These are phyloP conservation scores for Fraxinus paxiana DNA, from an alignment of 305 asterid genomes.

Conservation along the genomic window DNA sequence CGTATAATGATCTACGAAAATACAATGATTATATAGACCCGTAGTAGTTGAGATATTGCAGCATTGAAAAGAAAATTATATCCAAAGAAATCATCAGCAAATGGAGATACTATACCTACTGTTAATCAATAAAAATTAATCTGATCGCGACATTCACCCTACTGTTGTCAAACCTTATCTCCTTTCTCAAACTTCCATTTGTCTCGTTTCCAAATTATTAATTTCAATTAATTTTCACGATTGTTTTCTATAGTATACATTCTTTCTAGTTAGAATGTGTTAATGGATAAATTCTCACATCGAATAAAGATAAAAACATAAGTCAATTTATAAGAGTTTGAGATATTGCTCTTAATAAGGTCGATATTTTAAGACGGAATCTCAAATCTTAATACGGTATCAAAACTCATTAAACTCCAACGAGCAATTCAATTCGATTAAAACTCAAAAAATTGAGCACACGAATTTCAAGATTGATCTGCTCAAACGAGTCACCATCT, in stretches of 20 bases:
- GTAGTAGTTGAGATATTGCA: background rate
- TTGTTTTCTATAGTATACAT: background rate
- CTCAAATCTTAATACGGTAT: too few species aligned
- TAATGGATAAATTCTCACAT: too few species aligned
- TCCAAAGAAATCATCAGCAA: conserved; percentile 24
- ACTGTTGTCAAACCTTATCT: background rate
- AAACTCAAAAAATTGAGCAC: too few species aligned
- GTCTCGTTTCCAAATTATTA: background rate
- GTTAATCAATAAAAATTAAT: conserved; percentile 22
- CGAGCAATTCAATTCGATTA: too few species aligned
- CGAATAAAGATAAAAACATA: too few species aligned
- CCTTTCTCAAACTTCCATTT: background rate
- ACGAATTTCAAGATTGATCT: too few species aligned
- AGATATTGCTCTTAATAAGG: too few species aligned
- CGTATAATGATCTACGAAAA: background rate
- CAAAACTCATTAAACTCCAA: too few species aligned
- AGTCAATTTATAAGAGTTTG: too few species aligned
- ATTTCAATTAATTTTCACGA: background rate
- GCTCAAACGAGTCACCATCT: too few species aligned
- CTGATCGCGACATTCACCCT: conserved; percentile 28
- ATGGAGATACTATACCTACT: conserved; percentile 25
- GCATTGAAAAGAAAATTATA: conserved; percentile 18
- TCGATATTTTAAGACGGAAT: too few species aligned
- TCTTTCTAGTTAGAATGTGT: background rate
- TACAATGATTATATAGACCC: background rate